Percentiles rank a stretch among this genome's conserved stretches.
Conservation (phyloP, 164 flowering plant species). For the Liquidambar formosana region DNA sequence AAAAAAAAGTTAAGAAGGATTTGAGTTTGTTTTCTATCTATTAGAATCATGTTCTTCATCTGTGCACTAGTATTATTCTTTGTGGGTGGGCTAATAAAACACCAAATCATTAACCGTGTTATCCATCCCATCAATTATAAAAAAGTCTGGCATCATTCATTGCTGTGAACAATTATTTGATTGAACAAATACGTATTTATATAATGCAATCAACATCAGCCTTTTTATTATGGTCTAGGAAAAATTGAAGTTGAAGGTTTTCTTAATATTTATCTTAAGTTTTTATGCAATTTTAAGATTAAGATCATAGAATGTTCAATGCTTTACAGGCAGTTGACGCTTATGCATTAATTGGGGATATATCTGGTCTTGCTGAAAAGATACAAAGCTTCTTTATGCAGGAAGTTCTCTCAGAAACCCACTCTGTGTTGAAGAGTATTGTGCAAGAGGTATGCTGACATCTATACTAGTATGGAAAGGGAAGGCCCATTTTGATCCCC, state of each 20-base stretch:
- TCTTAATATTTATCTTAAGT: not conserved
- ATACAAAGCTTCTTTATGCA: conserved; percentile 97
- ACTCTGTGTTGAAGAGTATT: conserved; percentile 65
- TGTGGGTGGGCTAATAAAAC: not conserved
- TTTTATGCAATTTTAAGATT: not conserved
- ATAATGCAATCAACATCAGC: not conserved
- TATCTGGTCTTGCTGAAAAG: conserved; percentile 93
- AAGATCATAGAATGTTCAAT: conserved; percentile 3
- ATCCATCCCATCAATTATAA: not conserved
- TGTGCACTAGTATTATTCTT: not conserved
- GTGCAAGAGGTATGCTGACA: conserved; percentile 59
- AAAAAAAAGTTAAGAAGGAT: too few species aligned
- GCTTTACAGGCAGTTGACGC: conserved; percentile 88
- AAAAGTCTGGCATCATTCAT: not conserved
- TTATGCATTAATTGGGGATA: conserved; percentile 92
- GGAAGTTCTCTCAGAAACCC: conserved; percentile 91
- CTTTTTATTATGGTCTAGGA: not conserved
- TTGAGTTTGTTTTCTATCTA: too few species aligned
- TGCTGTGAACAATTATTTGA: not conserved
- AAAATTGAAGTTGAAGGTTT: not conserved
- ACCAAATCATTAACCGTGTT: too few species aligned
- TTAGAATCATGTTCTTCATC: too few species aligned
- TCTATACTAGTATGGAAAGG: not conserved
- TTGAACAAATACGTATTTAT: not conserved
- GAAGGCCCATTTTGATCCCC: too few species aligned